Base-by-base conservation (phyloP, 495 filamentous ascomycete species). In the Podospora tetraspora region DNA sequence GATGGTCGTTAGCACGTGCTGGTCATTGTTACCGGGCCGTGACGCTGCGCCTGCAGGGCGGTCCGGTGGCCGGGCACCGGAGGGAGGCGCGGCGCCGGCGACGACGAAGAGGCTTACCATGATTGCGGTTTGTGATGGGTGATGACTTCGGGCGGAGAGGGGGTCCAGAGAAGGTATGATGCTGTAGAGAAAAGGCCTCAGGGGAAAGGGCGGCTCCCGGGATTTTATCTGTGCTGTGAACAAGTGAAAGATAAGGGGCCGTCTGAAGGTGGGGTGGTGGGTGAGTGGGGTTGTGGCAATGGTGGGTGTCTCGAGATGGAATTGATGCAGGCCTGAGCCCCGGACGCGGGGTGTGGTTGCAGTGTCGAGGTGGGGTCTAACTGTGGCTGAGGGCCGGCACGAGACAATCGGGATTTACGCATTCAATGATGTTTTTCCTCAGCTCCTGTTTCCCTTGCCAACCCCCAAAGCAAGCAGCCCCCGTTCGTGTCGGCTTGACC, bases 191-290 rank as follows among this genome's bases (percentile, higher is more conserved):
- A 66, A 62, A 63, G 62, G 30, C 62, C 64, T 29, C 60, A 66
- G 59, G 64, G 64, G 60, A 30, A 32, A 23, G 23, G 52, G 57
- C 24, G 27, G 60, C 27, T n/a, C 13, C 27, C 16, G 57, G 64
- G 57, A 23, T 25, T 62, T 66, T 59, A 62, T 66, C 57, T 59
- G 64, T 59, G 30, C 57, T 59, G 64, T 59, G 30, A 62, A 24
- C 57, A 59, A 66, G 30, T 27, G 3, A 66, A 37, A 61, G 57
- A 66, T 59, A 59, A 32, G 24, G 64, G 59, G 13, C 23, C 23
- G 22, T 24, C 27, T 25, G 24, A 29, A 25, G 59, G 59, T 60
- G 59, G 59, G 59, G 59, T 60, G 59, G 59, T 19, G 59, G 22
- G 59, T 60, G 59, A 19, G 59, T 60, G 59, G 59, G 59, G 59